These are phyloP conservation scores for Aphanomyces euteiches DNA, from an alignment of 352 stramenopile genomes.

Conservation along the genomic window DNA sequence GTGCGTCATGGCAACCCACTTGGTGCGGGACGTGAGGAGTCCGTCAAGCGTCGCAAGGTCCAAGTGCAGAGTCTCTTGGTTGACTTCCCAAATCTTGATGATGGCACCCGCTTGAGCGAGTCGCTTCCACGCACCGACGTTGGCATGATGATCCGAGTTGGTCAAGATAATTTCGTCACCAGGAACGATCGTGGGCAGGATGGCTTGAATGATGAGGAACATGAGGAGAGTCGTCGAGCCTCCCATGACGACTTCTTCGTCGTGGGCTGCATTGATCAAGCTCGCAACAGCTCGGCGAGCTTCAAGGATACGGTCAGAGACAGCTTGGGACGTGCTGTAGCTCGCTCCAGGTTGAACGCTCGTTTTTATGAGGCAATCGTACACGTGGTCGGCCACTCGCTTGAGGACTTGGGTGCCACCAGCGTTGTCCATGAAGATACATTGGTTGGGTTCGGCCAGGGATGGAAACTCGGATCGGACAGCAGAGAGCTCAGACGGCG, in stretches of 20 bases:
- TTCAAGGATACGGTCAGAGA: not conserved
- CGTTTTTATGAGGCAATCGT: slow-evolving; percentile 18
- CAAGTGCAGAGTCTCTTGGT: slow-evolving; percentile 10
- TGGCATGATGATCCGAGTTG: slow-evolving; percentile 28
- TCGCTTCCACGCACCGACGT: slow-evolving; percentile 29
- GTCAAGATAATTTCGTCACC: slow-evolving; percentile 32
- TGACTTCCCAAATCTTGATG: slow-evolving; percentile 19
- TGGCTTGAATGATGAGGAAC: slow-evolving; percentile 22
- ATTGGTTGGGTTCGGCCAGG: slow-evolving; percentile 8
- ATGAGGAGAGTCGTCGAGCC: slow-evolving; percentile 24
- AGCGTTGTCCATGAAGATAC: slow-evolving; percentile 30
- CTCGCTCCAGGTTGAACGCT: slow-evolving; percentile 21
- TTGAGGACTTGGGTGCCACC: slow-evolving; percentile 28
- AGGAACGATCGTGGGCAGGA: slow-evolving; percentile 10
- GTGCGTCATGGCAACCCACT: slow-evolving; percentile 30
- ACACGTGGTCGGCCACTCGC: slow-evolving; percentile 27
- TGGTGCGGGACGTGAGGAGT: slow-evolving; percentile 12
- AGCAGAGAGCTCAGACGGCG: slow-evolving; percentile 16
- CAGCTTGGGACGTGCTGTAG: slow-evolving; percentile 5
- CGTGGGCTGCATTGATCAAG: slow-evolving; percentile 22
- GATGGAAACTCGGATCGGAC: slow-evolving; percentile 30
- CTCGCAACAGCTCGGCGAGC: slow-evolving; percentile 23
- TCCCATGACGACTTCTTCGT: slow-evolving; percentile 31
- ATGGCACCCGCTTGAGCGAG: slow-evolving; percentile 9
- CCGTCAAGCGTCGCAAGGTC: slow-evolving; percentile 5